A percentile compares a stretch with the other conserved stretches of the same genome.
phyloP scores from a whole-genome alignment of 2,329 filamentous ascomycete species.

The Fusarium luffae region DNA sequence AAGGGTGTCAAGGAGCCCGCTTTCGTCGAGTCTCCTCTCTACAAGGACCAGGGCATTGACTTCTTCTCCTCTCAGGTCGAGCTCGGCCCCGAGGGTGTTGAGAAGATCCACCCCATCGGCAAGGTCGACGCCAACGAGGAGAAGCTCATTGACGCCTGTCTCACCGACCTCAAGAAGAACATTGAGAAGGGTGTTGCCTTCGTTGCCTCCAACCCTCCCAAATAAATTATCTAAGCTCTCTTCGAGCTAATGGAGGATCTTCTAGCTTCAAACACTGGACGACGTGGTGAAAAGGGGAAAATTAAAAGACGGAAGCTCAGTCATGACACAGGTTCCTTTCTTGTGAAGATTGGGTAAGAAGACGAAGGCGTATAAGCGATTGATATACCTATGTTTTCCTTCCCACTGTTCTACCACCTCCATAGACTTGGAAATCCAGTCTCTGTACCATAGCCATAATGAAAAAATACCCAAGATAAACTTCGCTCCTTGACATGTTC shows the following conservation, averaged over 20 bases:
- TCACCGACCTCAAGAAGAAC: slow-evolving; percentile 91
- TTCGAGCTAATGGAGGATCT: slow-evolving; percentile 6
- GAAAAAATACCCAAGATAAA: slow-evolving; percentile 36
- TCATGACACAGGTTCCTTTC: slow-evolving; percentile 27
- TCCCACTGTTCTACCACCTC: slow-evolving; percentile 46
- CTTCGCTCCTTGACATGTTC: background rate
- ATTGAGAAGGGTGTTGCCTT: slow-evolving; percentile 86
- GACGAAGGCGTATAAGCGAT: slow-evolving; percentile 36
- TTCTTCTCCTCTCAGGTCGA: slow-evolving; percentile 98
- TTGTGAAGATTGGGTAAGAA: slow-evolving; percentile 30
- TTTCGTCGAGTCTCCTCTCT: slow-evolving; percentile 96
- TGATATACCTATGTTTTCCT: slow-evolving; percentile 41
- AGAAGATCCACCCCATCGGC: slow-evolving; percentile 91
- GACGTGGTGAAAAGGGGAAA: slow-evolving; percentile 35
- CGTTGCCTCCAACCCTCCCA: slow-evolving; percentile 68
- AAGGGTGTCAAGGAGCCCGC: slow-evolving; percentile 96
- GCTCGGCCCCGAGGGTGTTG: slow-evolving; percentile 94
- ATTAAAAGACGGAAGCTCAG: slow-evolving; percentile 20
- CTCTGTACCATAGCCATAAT: slow-evolving; percentile 52
- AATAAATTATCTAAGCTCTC: slow-evolving; percentile 56
- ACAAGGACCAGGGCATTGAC: slow-evolving; percentile 97
- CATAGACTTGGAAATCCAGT: slow-evolving; percentile 50
- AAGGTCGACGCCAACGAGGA: slow-evolving; percentile 86
- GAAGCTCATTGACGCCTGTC: slow-evolving; percentile 86
- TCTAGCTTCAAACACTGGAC: slow-evolving; percentile 6